Conservation (phyloP, 2,329 filamentous ascomycete species). For the Colletotrichum chlorophyti region DNA sequence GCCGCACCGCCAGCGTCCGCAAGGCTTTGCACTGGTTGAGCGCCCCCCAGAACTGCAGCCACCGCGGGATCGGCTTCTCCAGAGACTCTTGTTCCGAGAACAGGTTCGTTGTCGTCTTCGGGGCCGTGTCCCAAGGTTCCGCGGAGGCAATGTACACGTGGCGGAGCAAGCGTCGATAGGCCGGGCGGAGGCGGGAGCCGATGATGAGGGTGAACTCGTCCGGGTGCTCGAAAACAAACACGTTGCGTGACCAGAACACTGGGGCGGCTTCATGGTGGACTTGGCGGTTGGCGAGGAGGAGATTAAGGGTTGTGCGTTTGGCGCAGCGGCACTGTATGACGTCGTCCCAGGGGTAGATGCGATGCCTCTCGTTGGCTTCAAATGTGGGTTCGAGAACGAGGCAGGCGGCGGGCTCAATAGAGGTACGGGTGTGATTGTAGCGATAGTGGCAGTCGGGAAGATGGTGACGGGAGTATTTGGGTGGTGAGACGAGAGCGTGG, state of each 20-base stretch:
- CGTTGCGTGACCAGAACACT: constrained; percentile 16
- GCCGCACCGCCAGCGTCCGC: constrained; percentile 5
- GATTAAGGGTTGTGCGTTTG: background rate
- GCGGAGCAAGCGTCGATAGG: constrained; percentile 5
- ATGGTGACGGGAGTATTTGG: constrained; percentile 5
- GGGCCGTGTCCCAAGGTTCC: background rate
- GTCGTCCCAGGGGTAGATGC: background rate
- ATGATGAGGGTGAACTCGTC: constrained; percentile 18
- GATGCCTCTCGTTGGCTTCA: background rate
- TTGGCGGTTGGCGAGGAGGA: constrained; percentile 11
- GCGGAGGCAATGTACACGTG: constrained; percentile 1
- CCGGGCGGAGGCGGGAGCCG: constrained; percentile 3
- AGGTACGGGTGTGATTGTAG: constrained; percentile 1
- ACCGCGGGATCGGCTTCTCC: background rate
- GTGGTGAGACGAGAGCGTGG: constrained; percentile 7
- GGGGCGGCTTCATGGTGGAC: constrained; percentile 17
- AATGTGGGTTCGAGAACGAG: background rate
- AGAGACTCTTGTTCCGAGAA: background rate
- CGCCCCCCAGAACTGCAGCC: constrained; percentile 22
- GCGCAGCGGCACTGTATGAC: constrained; percentile 12
- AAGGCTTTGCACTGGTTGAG: constrained; percentile 14
- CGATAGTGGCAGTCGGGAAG: constrained; percentile 14
- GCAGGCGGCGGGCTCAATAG: constrained; percentile 17
- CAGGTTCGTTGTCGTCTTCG: background rate
- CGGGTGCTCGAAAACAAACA: constrained; percentile 8